phyloP scores from a whole-genome alignment of 345 rosid species.

The Adansonia digitata region DNA sequence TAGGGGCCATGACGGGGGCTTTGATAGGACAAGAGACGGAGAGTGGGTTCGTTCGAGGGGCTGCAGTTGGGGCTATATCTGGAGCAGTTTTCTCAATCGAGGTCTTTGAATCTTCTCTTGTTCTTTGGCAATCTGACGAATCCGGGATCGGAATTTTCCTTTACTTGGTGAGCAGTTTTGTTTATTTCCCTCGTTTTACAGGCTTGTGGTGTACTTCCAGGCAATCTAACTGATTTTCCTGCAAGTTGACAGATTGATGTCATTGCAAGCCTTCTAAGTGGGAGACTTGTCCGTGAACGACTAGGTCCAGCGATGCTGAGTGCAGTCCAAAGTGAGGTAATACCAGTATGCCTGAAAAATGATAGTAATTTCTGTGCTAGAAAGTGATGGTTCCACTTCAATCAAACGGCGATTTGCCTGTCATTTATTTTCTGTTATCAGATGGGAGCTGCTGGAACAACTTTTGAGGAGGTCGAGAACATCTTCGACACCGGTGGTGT shows the following conservation, averaged over 20 bases:
- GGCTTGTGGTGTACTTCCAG: no score
- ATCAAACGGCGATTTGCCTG: slow-evolving; percentile 9
- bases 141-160: slow-evolving; percentile 85
- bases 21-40: slow-evolving; percentile 99
- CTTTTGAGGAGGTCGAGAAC: slow-evolving; percentile 69
- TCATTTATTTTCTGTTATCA: slow-evolving; percentile 20
- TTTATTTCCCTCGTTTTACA: neutral
- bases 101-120: slow-evolving; percentile 93
- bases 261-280: slow-evolving; percentile 92
- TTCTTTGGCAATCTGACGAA: slow-evolving; percentile 94
- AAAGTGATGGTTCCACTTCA: neutral
- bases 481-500: slow-evolving; percentile 78
- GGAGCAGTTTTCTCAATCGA: slow-evolving; percentile 99
- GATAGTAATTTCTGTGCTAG: neutral
- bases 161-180: slow-evolving; percentile 67
- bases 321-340: slow-evolving; percentile 99
- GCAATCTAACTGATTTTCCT: slow-evolving; percentile 12
- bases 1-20: slow-evolving; percentile 99
- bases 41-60: slow-evolving; percentile 95
- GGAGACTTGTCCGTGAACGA: slow-evolving; percentile 94
- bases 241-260: slow-evolving; percentile 76
- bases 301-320: slow-evolving; percentile 99
- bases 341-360: neutral
- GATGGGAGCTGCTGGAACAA: slow-evolving; percentile 94
- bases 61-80: slow-evolving; percentile 96